A percentile compares a stretch with the other conserved stretches of the same genome.
These are phyloP conservation scores for Spathaspora girioi DNA, from an alignment of 805 yeast species.

Conservation along the genomic window DNA sequence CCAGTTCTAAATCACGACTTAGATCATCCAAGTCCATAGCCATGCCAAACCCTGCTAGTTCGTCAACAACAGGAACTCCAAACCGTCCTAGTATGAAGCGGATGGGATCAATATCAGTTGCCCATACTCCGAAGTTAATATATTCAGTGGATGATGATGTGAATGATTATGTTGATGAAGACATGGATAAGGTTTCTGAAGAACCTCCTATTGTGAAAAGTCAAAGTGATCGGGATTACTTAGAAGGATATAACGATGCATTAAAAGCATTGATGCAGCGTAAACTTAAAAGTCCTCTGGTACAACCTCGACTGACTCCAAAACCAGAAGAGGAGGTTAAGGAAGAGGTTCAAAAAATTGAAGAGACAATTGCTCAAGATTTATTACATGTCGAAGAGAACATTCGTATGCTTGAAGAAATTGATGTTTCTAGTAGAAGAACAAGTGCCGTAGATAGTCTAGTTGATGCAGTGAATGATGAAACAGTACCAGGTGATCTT, in stretches of 20 bases:
- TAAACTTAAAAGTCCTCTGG: conserved; percentile 9
- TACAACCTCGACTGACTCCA: neutral
- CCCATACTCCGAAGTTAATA: conserved; percentile 27
- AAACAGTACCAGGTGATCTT: conserved; percentile 8
- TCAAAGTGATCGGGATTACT: conserved; percentile 37
- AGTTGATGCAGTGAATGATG: conserved; percentile 10
- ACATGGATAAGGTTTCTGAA: conserved; percentile 40
- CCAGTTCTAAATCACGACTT: neutral
- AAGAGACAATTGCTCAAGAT: conserved; percentile 11
- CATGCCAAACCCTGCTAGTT: neutral
- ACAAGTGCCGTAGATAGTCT: conserved; percentile 8
- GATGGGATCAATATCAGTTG: conserved; percentile 6
- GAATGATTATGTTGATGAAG: conserved; percentile 55
- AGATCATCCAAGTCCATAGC: neutral
- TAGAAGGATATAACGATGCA: conserved; percentile 75
- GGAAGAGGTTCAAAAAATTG: conserved; percentile 4
- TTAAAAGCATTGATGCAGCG: conserved; percentile 38
- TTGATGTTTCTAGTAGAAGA: conserved; percentile 10
- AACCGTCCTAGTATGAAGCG: conserved; percentile 30
- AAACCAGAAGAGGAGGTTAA: conserved; percentile 6
- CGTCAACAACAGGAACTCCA: neutral
- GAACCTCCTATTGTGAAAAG: neutral
- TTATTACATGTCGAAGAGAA: conserved; percentile 21
- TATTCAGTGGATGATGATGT: conserved; percentile 84
- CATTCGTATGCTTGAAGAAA: conserved; percentile 12